phyloP scores from a whole-genome alignment of 2,329 filamentous ascomycete species.

The Fusarium domesticum region DNA sequence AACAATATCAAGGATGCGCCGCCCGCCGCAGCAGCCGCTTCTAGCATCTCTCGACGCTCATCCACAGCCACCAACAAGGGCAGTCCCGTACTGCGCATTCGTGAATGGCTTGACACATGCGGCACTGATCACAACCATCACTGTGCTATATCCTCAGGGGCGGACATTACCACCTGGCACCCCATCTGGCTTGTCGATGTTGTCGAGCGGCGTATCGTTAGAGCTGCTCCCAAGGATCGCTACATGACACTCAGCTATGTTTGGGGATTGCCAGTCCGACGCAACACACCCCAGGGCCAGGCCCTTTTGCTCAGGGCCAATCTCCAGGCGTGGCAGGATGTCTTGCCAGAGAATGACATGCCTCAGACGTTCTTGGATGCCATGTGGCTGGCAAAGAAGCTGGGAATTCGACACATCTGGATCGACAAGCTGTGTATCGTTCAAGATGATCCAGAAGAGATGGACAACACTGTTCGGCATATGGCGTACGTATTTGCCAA shows the following conservation, averaged over 20 bases:
- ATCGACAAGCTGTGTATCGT: constrained; percentile 46
- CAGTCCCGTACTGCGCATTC: constrained; percentile 39
- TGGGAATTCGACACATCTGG: constrained; percentile 45
- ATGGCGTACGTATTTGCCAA: constrained; percentile 47
- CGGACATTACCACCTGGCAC: constrained; percentile 35
- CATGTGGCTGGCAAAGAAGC: constrained; percentile 43
- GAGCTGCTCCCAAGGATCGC: constrained; percentile 37
- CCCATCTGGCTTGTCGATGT: constrained; percentile 43
- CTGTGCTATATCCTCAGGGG: constrained; percentile 32
- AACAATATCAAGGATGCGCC: constrained; percentile 26
- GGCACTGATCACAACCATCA: constrained; percentile 42
- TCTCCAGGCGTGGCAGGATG: constrained; percentile 35
- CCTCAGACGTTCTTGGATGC: constrained; percentile 44
- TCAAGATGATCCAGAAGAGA: constrained; percentile 42
- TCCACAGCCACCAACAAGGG: constrained; percentile 33
- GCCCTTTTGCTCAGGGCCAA: constrained; percentile 37
- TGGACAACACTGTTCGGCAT: constrained; percentile 39
- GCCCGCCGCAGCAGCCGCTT: constrained; percentile 17
- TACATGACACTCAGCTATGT: constrained; percentile 49
- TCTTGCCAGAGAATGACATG: constrained; percentile 38
- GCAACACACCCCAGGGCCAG: constrained; percentile 25
- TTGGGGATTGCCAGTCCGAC: constrained; percentile 35
- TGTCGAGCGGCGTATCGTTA: constrained; percentile 39
- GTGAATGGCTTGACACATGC: constrained; percentile 44
- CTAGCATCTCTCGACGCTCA: constrained; percentile 29